Base-by-base conservation (phyloP, 1,139 yeast genomes). In the Geotrichum europaeum region DNA sequence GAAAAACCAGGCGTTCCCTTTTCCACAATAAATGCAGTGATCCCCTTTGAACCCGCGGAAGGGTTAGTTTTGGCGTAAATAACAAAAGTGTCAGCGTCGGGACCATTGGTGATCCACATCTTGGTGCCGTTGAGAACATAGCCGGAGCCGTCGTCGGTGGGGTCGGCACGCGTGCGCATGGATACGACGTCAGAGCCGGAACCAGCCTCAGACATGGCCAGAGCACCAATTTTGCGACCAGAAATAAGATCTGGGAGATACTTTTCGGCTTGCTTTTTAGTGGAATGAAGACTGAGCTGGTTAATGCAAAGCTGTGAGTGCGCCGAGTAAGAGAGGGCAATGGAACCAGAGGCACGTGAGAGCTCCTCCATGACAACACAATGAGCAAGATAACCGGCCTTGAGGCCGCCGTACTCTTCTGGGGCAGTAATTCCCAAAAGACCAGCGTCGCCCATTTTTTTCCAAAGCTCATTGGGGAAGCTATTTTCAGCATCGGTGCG, bases 21-120 rank as follows among this genome's bases (percentile, higher is more conserved):
- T 58, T 72, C 75, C 15, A 72, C 68, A 55, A 72, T 69, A 59
- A 72, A 71, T 1, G 75, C 70, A 18, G 74, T 70, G 58, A 72
- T 72, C 22, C 75, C 75, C 54, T 66, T 68, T 47, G 72, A 60
- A 15, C 75, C 75, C 1, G 72, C 72, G 7, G 65, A 56, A 9
- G 73, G 72, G 53, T 72, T 73, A n/a, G 75, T 72, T 60, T 72
- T 72, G 43, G 75, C 75, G 57, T 73, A 73, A 4, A 72, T 73
- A 1, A 72, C 73, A 34, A 72, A 58, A 15, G 68, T 66, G 62
- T 72, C 73, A 20, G 75, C 75, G 56, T 72, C 74, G 3, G 75
- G 75, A 12, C 75, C 75, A 63, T 72, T 72, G 51, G 75, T 72
- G 66, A 73, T 73, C 76, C 76, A 73, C 68, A 73, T 68, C 65